phyloP scores from a whole-genome alignment of 1,284 basidiomycete species.

The Cryptococcus deneoformans region DNA sequence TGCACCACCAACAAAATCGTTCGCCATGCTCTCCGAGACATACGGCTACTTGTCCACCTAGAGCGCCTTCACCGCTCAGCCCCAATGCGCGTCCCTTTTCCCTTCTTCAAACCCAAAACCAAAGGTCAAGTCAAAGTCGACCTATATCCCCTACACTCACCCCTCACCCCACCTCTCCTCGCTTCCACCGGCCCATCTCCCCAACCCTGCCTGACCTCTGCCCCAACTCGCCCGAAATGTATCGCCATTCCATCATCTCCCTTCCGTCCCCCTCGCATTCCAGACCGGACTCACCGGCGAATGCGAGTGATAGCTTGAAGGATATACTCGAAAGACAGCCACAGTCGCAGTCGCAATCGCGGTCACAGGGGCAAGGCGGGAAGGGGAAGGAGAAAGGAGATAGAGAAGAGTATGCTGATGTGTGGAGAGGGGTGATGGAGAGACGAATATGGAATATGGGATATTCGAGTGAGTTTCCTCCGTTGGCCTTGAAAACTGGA shows the following conservation, averaged over 20 bases:
- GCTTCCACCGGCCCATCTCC: neutral
- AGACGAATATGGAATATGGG: neutral
- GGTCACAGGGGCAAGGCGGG: neutral
- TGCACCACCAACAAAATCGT: no score
- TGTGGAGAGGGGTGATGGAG: conserved; percentile 1
- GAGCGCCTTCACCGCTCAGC: neutral
- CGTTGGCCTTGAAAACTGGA: no score
- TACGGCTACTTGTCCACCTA: conserved; percentile 10
- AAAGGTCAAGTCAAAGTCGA: neutral
- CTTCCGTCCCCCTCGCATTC: neutral
- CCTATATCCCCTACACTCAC: neutral
- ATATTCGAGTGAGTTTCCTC: neutral
- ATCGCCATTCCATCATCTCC: neutral
- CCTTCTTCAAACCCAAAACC: neutral
- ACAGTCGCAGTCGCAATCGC: neutral
- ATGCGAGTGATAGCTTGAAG: neutral
- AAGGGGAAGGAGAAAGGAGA: neutral
- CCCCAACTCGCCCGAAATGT: neutral
- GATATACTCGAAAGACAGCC: neutral
- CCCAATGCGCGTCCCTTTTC: neutral
- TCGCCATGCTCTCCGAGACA: conserved; percentile 16
- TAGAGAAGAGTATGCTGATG: neutral
- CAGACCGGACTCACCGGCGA: neutral
- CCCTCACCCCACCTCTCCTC: neutral
- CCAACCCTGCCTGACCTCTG: neutral